Conservation (phyloP, 768 basidiomycete species). For the Rickenella mellea region DNA sequence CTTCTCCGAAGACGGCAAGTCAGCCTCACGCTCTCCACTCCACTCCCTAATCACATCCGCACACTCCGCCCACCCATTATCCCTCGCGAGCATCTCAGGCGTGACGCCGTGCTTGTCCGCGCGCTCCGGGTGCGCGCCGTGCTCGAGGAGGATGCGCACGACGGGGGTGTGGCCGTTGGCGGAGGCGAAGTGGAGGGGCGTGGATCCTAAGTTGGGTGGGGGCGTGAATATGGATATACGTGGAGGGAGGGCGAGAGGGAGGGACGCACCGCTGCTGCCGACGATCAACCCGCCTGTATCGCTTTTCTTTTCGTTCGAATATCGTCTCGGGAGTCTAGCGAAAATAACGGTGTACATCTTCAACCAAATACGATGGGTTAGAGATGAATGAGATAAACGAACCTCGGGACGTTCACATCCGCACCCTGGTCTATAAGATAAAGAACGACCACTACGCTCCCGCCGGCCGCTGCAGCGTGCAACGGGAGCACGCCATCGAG, state of each 20-base stretch:
- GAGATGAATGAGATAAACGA: too few relatives aligned
- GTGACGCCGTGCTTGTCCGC: slow-evolving; percentile 89
- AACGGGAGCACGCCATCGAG: slow-evolving; percentile 95
- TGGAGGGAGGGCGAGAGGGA: too few relatives aligned
- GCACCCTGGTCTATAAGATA: slow-evolving; percentile 88
- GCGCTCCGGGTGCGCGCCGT: slow-evolving; percentile 73
- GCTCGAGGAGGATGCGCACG: slow-evolving; percentile 70
- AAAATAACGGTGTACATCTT: too few relatives aligned
- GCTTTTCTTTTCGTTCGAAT: slow-evolving; percentile 61
- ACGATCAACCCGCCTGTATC: too few relatives aligned
- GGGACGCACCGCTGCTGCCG: too few relatives aligned
- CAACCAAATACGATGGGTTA: too few relatives aligned
- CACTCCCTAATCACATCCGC: slow-evolving; percentile 66
- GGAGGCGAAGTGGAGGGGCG: slow-evolving; percentile 93
- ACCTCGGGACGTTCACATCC: slow-evolving; percentile 95
- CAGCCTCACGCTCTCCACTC: slow-evolving; percentile 50
- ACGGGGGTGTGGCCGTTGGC: slow-evolving; percentile 85
- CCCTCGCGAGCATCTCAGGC: slow-evolving; percentile 72
- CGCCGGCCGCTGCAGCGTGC: slow-evolving; percentile 89
- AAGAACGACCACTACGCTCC: slow-evolving; percentile 79
- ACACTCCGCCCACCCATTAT: slow-evolving; percentile 73
- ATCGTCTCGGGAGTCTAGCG: slow-evolving; percentile 68
- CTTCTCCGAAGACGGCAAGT: slow-evolving; percentile 26
- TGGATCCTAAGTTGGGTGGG: too few relatives aligned
- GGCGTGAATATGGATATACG: too few relatives aligned